These are phyloP conservation scores for Bacterosira constricta DNA, from an alignment of 108 stramenopile species.

Conservation along the genomic window DNA sequence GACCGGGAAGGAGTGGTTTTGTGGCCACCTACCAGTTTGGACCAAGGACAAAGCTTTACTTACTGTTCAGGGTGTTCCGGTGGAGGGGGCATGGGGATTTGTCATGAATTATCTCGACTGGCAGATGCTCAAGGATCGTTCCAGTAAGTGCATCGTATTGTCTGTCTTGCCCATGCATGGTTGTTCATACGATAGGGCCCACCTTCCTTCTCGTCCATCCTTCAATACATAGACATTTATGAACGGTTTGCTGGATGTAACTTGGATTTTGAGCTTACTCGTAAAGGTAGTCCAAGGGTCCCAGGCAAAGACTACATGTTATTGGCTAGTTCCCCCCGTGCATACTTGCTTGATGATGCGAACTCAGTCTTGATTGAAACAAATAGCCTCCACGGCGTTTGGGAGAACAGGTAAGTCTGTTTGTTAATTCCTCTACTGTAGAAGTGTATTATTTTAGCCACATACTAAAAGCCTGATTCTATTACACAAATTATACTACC, in stretches of 20 bases:
- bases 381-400: slow-evolving; percentile 22
- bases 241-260: slow-evolving; percentile 21
- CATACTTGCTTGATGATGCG: slow-evolving; percentile 10
- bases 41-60: not conserved
- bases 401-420: no score
- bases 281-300: slow-evolving; percentile 11
- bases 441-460: no score
- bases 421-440: no score
- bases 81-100: slow-evolving; percentile 31
- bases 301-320: slow-evolving; percentile 2
- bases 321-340: slow-evolving; percentile 9
- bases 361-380: slow-evolving; percentile 34
- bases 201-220: no score
- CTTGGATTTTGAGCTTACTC: slow-evolving; percentile 28
- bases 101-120: slow-evolving; percentile 40
- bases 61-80: slow-evolving; percentile 24
- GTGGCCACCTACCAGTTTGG: slow-evolving; percentile 41
- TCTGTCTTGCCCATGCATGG: no score
- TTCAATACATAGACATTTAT: no score
- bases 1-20: slow-evolving; percentile 1
- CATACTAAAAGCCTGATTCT: no score
- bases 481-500: no score
- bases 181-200: no score
- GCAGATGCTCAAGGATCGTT: slow-evolving; percentile 31
- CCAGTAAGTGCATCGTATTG: no score